These are phyloP conservation scores for Eurotiales sp. DNA, from an alignment of 2,329 filamentous ascomycete genomes.

Conservation along the genomic window DNA sequence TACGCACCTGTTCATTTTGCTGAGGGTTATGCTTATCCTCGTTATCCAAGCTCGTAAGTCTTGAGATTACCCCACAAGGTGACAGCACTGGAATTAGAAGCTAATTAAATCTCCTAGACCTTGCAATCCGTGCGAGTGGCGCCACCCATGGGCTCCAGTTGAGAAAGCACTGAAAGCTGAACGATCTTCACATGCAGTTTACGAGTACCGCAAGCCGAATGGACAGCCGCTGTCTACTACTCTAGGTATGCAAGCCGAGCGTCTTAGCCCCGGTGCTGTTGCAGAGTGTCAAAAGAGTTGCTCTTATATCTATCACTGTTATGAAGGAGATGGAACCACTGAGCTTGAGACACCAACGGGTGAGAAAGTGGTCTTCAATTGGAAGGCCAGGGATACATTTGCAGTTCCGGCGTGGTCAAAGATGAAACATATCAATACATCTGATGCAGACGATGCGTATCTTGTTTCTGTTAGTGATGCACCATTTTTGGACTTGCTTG, in stretches of 20 bases:
- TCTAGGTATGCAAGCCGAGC: slow-evolving; percentile 43
- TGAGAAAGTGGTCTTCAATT: slow-evolving; percentile 26
- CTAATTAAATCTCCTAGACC: slow-evolving; percentile 31
- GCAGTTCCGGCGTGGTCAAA: slow-evolving; percentile 49
- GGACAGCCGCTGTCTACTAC: slow-evolving; percentile 24
- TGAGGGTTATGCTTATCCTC: slow-evolving; percentile 45
- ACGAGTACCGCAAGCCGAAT: not conserved
- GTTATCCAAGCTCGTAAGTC: slow-evolving; percentile 47
- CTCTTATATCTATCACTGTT: slow-evolving; percentile 50
- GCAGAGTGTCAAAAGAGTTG: slow-evolving; percentile 45
- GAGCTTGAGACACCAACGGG: slow-evolving; percentile 29
- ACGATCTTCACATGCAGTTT: slow-evolving; percentile 17
- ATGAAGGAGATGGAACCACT: slow-evolving; percentile 42
- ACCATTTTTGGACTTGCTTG: too few relatives aligned
- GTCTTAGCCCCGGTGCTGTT: slow-evolving; percentile 31
- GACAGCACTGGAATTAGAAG: slow-evolving; percentile 1
- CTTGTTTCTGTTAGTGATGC: slow-evolving; percentile 49
- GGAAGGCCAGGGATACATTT: slow-evolving; percentile 51
- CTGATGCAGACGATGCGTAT: slow-evolving; percentile 34
- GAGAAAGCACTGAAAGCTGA: slow-evolving; percentile 26
- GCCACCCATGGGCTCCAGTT: slow-evolving; percentile 21
- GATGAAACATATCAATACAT: slow-evolving; percentile 42
- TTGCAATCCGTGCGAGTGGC: slow-evolving; percentile 26
- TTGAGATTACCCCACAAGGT: slow-evolving; percentile 48
- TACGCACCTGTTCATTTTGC: slow-evolving; percentile 54